These are phyloP conservation scores for Lactifluus pinguis DNA, from an alignment of 768 basidiomycete species.

Conservation along the genomic window DNA sequence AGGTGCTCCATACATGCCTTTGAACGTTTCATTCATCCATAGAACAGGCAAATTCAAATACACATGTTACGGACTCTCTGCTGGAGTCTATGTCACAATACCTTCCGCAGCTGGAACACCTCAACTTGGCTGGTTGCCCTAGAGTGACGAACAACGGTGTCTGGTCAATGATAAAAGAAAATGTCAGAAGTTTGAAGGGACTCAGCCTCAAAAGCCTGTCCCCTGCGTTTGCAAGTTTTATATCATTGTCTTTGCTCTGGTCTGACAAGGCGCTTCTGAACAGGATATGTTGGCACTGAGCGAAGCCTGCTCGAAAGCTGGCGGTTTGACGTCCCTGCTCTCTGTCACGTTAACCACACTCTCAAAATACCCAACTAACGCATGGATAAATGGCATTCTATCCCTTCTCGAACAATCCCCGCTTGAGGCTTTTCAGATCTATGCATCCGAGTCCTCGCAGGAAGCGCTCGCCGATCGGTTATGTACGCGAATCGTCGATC, in stretches of 20 bases:
- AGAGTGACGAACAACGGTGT: conserved; percentile 59
- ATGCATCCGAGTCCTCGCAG: conserved; percentile 38
- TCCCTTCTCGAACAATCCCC: conserved; percentile 40
- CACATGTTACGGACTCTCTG: conserved; percentile 47
- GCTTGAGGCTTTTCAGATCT: conserved; percentile 54
- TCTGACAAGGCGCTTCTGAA: background rate
- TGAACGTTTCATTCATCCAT: background rate
- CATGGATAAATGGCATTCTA: conserved; percentile 39
- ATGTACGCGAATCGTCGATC: conserved; percentile 39
- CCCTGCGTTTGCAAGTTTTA: conserved; percentile 44
- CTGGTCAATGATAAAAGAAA: conserved; percentile 39
- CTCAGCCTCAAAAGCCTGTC: conserved; percentile 59
- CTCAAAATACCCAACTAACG: conserved; percentile 19
- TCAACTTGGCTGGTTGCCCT: conserved; percentile 59
- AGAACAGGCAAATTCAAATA: conserved; percentile 46
- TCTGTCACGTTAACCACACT: conserved; percentile 52
- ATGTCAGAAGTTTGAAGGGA: conserved; percentile 37
- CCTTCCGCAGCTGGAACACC: conserved; percentile 42
- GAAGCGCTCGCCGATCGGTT: conserved; percentile 37
- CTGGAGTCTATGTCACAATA: conserved; percentile 42
- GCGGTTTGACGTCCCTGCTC: conserved; percentile 36
- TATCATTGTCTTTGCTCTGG: background rate
- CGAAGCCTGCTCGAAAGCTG: conserved; percentile 27
- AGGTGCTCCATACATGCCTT: background rate
- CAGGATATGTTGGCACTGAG: conserved; percentile 49